Evolutionary conservation across 305 asterid species (phyloP).

Genomic region (Plantago rigida): DNA sequence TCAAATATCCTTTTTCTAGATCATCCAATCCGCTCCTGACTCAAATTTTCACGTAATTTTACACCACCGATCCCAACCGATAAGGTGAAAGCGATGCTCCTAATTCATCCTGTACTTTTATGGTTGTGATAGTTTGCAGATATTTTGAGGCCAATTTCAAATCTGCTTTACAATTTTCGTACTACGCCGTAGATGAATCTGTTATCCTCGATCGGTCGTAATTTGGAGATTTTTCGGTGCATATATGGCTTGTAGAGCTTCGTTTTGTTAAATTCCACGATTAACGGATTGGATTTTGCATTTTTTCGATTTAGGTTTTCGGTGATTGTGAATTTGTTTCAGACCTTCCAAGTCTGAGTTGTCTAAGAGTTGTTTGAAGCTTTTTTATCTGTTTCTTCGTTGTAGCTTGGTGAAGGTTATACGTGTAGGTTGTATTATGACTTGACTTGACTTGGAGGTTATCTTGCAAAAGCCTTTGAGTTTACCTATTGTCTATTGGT

Average conservation of each 20-base stretch:
- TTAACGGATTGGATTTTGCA: neutral
- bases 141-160: neutral
- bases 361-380: too few species aligned
- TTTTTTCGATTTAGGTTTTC: too few species aligned
- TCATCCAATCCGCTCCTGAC: too few species aligned
- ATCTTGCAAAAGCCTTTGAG: too few species aligned
- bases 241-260: neutral
- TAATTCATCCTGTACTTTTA: slow-evolving; percentile 6
- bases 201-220: slow-evolving; percentile 4
- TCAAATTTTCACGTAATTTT: neutral
- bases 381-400: too few species aligned
- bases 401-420: too few species aligned
- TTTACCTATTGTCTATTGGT: too few species aligned
- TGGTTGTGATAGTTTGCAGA: slow-evolving; percentile 9
- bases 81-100: slow-evolving; percentile 21
- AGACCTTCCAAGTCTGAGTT: too few species aligned
- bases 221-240: neutral
- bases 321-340: too few species aligned
- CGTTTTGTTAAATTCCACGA: neutral
- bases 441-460: too few species aligned
- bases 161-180: neutral
- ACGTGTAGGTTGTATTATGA: too few species aligned
- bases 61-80: slow-evolving; percentile 21
- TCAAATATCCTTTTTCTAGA: too few species aligned
- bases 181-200: neutral